These are phyloP conservation scores for Monilinia laxa DNA, from an alignment of 2,329 filamentous ascomycete species.

Conservation along the genomic window DNA sequence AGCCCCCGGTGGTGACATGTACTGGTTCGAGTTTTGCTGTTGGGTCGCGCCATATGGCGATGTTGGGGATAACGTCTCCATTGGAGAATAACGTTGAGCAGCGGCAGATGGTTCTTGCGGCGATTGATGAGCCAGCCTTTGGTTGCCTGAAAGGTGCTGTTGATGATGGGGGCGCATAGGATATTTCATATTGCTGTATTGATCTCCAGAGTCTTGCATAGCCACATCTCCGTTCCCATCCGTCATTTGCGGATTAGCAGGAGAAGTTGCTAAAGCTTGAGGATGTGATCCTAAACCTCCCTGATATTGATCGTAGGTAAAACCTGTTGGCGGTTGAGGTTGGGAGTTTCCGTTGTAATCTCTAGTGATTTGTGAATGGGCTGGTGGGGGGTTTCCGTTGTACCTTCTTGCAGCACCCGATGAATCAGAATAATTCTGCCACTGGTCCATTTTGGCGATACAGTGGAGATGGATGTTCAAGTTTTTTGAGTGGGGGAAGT, in stretches of 20 bases:
- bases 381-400: constrained; percentile 51
- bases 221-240: constrained; percentile 73
- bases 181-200: constrained; percentile 82
- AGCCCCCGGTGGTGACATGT: constrained; percentile 46
- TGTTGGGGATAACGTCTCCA: constrained; percentile 82
- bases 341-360: constrained; percentile 45
- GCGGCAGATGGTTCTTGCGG: constrained; percentile 76
- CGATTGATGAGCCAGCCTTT: constrained; percentile 63
- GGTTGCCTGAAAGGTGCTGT: constrained; percentile 60
- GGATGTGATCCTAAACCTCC: constrained; percentile 45
- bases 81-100: constrained; percentile 91
- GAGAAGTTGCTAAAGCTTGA: constrained; percentile 57
- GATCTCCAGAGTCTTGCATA: constrained; percentile 84
- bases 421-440: constrained; percentile 68
- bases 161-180: constrained; percentile 76
- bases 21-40: constrained; percentile 47
- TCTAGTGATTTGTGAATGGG: constrained; percentile 49
- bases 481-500: constrained; percentile 32
- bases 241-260: constrained; percentile 59
- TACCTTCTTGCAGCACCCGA: constrained; percentile 63
- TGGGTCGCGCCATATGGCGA: constrained; percentile 72
- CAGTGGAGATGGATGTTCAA: constrained; percentile 24
- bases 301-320: constrained; percentile 69
- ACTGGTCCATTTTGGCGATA: constrained; percentile 56
- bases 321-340: constrained; percentile 56